A percentile compares a stretch with the other conserved stretches of the same genome.
Evolutionary conservation across 2,329 filamentous ascomycete genomes (phyloP).

Genomic region (Hortaea sp.): DNA sequence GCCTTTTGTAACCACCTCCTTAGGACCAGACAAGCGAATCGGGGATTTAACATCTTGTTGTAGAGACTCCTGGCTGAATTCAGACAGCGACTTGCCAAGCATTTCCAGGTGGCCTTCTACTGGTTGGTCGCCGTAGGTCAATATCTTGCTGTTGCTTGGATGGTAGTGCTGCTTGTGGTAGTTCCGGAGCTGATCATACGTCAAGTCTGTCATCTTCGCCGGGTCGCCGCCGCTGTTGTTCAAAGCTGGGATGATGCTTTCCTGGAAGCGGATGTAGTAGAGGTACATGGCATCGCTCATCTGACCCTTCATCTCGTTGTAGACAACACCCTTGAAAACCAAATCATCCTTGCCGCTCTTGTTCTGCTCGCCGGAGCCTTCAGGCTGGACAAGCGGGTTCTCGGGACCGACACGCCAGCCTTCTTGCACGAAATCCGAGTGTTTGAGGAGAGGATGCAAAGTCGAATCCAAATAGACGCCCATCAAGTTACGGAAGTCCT

Average conservation of each 20-base stretch:
- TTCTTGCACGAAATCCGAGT: slow-evolving; percentile 89
- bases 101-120: slow-evolving; percentile 70
- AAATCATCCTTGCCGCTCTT: slow-evolving; percentile 45
- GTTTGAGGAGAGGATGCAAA: slow-evolving; percentile 76
- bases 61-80: slow-evolving; percentile 60
- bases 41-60: slow-evolving; percentile 67
- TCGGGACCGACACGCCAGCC: slow-evolving; percentile 94
- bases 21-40: slow-evolving; percentile 59
- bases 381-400: slow-evolving; percentile 50
- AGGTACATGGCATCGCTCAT: slow-evolving; percentile 96
- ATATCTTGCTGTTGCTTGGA: slow-evolving; percentile 90
- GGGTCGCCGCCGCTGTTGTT: slow-evolving; percentile 97
- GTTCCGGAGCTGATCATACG: slow-evolving; percentile 74
- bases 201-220: slow-evolving; percentile 90
- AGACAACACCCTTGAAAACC: slow-evolving; percentile 95
- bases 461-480: slow-evolving; percentile 95
- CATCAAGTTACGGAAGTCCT: slow-evolving; percentile 93
- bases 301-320: slow-evolving; percentile 99
- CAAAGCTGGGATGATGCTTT: slow-evolving; percentile 85
- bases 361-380: slow-evolving; percentile 15
- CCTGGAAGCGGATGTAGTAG: slow-evolving; percentile 90
- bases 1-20: slow-evolving; percentile 61
- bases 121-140: slow-evolving; percentile 92
- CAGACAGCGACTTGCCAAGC: slow-evolving; percentile 61
- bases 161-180: slow-evolving; percentile 95